phyloP scores from a whole-genome alignment of 2,329 filamentous ascomycete genomes.

The Colletotrichum liriopes region DNA sequence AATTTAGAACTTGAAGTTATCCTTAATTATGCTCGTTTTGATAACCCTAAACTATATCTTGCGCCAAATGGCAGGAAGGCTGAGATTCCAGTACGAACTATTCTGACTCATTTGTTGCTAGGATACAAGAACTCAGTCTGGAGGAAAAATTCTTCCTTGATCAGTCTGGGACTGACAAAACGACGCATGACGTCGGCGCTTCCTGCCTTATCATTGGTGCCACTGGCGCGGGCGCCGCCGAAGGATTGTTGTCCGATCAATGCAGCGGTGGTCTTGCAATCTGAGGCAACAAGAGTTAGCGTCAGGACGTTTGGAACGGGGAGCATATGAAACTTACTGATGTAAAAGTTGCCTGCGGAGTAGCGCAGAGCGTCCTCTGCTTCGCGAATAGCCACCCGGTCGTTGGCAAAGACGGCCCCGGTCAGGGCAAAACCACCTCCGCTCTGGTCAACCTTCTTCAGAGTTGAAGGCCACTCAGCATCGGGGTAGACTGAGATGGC shows the following conservation, averaged over 20 bases:
- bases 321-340: conserved; percentile 60
- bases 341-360: conserved; percentile 86
- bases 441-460: conserved; percentile 73
- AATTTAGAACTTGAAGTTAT: neutral
- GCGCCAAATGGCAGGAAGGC: neutral
- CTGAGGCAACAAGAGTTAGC: neutral
- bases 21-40: neutral
- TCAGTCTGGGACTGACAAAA: conserved; percentile 77
- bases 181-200: conserved; percentile 74
- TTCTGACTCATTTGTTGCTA: conserved; percentile 58
- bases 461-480: conserved; percentile 54
- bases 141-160: conserved; percentile 80
- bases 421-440: conserved; percentile 84
- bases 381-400: conserved; percentile 75
- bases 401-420: conserved; percentile 81
- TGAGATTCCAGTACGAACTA: neutral
- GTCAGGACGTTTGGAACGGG: too few relatives aligned
- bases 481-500: conserved; percentile 86
- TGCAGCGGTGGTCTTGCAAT: conserved; percentile 84
- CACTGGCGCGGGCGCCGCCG: conserved; percentile 77
- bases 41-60: neutral
- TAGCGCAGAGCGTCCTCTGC: conserved; percentile 82
- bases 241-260: conserved; percentile 84
- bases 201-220: conserved; percentile 82
- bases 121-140: conserved; percentile 60